Base-by-base conservation (phyloP, 129 eudicot species). In the Helianthus tuberosus region DNA sequence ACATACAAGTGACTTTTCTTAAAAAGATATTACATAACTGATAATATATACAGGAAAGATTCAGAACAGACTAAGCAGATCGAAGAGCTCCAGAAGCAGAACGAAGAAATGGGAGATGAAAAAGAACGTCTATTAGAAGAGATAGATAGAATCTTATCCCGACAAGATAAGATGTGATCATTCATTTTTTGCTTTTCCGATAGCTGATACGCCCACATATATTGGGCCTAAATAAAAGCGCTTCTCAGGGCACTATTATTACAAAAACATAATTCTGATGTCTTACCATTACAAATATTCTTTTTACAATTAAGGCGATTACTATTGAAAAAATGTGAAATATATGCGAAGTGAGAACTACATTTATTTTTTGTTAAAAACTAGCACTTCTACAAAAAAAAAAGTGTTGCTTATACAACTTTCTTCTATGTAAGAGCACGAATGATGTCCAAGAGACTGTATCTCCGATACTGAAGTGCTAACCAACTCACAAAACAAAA, bases 401-500 rank as follows among this genome's bases (percentile, higher is more conserved):
- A 23, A 61, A 3, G 46, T 32, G 66, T 15, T 5, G 66, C 46
- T 13, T 61, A 32, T 5, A 61, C 13, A 61, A 32, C 54, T 68
- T 75, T 72, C 75, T 73, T 66, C 75, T 73, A 83, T 81, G 65
- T 80, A 66, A 52, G 55, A 57, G 75, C 82, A 81, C 75, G 12
- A 38, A 75, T 64, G 35, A 84, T 62, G 41, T 87, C 87, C 29
- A 86, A 70, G 38, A 91, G 74, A 75, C 96, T 90, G 3, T 86
- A 83, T 77, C 76, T 86, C 23, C 88, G 74, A 76, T 89, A 91
- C 75, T 89, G 89, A 68, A 87, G 68, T 8, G 84, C 80, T 77
- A 95, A 59, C 97, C 96, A 95, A 72, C 96, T 80, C 68, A 84
- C 84, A 62, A 95, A 77, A 64, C 90, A 86, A 76, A 87, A 82